phyloP scores from a whole-genome alignment of 768 basidiomycete genomes.

The Trametes punicea region DNA sequence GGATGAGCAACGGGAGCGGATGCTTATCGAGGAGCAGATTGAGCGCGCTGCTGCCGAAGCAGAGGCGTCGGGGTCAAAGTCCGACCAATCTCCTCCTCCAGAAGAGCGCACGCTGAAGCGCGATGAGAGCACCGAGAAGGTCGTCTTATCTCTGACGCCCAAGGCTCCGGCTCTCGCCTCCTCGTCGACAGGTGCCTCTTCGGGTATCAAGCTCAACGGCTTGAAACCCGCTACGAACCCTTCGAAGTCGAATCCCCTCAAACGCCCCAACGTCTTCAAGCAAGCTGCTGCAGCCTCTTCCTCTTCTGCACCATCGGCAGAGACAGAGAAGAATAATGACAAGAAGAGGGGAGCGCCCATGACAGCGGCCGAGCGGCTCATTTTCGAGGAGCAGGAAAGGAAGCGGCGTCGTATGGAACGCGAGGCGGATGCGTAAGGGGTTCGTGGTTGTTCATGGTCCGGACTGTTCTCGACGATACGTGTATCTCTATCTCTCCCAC shows the following conservation, averaged over 20 bases:
- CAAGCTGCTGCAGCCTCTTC: conserved; percentile 35
- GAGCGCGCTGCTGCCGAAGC: conserved; percentile 69
- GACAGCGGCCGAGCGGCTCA: conserved; percentile 82
- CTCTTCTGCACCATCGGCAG: conserved; percentile 28
- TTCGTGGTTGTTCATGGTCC: not conserved
- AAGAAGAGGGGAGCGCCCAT: conserved; percentile 67
- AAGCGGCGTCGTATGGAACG: conserved; percentile 77
- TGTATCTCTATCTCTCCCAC: conserved; percentile 20
- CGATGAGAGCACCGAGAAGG: conserved; percentile 68
- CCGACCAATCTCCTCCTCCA: conserved; percentile 26
- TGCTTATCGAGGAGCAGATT: conserved; percentile 90
- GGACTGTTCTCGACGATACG: conserved; percentile 18
- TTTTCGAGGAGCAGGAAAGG: conserved; percentile 87
- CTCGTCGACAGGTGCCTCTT: conserved; percentile 19
- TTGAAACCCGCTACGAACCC: conserved; percentile 58
- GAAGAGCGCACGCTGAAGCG: conserved; percentile 64
- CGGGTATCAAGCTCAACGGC: conserved; percentile 30
- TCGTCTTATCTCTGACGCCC: conserved; percentile 67
- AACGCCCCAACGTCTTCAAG: conserved; percentile 76
- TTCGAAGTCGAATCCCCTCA: conserved; percentile 65
- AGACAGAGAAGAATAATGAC: conserved; percentile 40
- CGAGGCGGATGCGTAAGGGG: conserved; percentile 27
- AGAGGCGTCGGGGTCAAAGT: conserved; percentile 28
- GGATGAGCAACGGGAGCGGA: conserved; percentile 92
- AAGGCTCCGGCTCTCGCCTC: conserved; percentile 44